Percentiles rank a stretch among this genome's conserved stretches.
Conservation (phyloP, 2,329 filamentous ascomycete species). For the Aspergillaceae sp. region DNA sequence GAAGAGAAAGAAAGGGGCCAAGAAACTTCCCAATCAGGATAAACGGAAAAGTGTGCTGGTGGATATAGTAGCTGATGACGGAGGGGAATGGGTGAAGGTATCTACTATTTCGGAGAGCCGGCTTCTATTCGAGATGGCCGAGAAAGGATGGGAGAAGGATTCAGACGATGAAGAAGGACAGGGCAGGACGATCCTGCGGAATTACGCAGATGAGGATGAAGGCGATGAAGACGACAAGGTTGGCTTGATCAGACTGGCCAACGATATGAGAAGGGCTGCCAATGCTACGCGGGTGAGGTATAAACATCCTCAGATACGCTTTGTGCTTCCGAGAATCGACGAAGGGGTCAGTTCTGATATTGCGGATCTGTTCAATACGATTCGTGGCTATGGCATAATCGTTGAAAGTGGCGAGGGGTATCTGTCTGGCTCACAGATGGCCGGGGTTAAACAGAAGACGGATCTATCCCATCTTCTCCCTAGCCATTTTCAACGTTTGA, state of each 20-base stretch:
- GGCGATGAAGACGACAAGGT: constrained; percentile 48
- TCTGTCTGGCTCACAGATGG: constrained; percentile 5
- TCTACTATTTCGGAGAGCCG: constrained; percentile 57
- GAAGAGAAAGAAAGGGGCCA: constrained; percentile 8
- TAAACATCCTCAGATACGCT: constrained; percentile 49
- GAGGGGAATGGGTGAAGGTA: constrained; percentile 60
- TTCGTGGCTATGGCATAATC: constrained; percentile 43
- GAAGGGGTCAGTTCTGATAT: constrained; percentile 46
- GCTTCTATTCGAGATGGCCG: constrained; percentile 59
- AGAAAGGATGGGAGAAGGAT: constrained; percentile 53
- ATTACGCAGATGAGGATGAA: constrained; percentile 30
- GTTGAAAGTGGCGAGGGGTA: constrained; percentile 28
- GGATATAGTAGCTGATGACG: constrained; percentile 56
- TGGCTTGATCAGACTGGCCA: constrained; percentile 53
- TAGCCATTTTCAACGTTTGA: constrained; percentile 33
- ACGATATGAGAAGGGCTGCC: constrained; percentile 51
- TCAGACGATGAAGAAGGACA: constrained; percentile 23
- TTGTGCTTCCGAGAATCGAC: constrained; percentile 54
- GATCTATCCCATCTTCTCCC: constrained; percentile 31
- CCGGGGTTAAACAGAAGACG: constrained; percentile 3
- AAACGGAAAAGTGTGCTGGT: constrained; percentile 49
- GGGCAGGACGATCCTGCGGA: too few relatives aligned
- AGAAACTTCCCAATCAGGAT: constrained; percentile 25
- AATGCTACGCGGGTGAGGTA: constrained; percentile 50
- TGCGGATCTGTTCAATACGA: constrained; percentile 48